phyloP scores from a whole-genome alignment of 192 early-diverging fungal genomes.

The Kickxella alabastrina region DNA sequence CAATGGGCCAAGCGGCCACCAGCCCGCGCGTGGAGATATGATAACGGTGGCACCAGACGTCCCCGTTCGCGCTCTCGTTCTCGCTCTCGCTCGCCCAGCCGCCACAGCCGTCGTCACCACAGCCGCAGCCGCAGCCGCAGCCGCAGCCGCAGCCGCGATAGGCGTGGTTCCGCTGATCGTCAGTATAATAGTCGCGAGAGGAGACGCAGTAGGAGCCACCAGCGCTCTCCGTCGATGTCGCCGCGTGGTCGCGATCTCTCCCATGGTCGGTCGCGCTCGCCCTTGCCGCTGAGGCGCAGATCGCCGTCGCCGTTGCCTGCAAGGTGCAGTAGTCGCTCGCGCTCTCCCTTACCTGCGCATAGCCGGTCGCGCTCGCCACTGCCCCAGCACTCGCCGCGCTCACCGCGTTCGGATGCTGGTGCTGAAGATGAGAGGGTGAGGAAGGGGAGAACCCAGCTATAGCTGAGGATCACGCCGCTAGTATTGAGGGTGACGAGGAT shows the following conservation, averaged over 20 bases:
- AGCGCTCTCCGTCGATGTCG: constrained; percentile 18
- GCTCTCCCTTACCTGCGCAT: too few relatives aligned
- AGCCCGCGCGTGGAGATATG: constrained; percentile 74
- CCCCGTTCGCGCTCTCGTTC: constrained; percentile 18
- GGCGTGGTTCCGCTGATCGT: constrained; percentile 6
- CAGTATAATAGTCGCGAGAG: constrained; percentile 5
- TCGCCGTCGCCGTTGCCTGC: too few relatives aligned
- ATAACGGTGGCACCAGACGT: constrained; percentile 52
- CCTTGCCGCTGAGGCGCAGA: too few relatives aligned
- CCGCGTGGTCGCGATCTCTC: too few relatives aligned
- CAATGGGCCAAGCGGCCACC: constrained; percentile 92
- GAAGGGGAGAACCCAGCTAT: not conserved
- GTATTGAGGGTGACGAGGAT: not conserved
- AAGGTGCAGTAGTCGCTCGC: constrained; percentile 4
- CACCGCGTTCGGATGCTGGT: not conserved
- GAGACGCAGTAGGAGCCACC: not conserved
- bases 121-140: constrained; percentile 20
- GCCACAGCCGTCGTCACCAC: constrained; percentile 5
- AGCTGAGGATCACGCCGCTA: not conserved
- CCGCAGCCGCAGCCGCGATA: constrained; percentile 8
- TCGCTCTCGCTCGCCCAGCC: constrained; percentile 46
- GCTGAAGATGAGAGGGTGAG: not conserved
- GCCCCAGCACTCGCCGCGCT: constrained; percentile 6
- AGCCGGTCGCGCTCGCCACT: too few relatives aligned
- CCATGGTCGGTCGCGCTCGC: constrained; percentile 13